These are phyloP conservation scores for Dichotomocladium elegans DNA, from an alignment of 371 early-diverging fungal genomes.

Conservation along the genomic window DNA sequence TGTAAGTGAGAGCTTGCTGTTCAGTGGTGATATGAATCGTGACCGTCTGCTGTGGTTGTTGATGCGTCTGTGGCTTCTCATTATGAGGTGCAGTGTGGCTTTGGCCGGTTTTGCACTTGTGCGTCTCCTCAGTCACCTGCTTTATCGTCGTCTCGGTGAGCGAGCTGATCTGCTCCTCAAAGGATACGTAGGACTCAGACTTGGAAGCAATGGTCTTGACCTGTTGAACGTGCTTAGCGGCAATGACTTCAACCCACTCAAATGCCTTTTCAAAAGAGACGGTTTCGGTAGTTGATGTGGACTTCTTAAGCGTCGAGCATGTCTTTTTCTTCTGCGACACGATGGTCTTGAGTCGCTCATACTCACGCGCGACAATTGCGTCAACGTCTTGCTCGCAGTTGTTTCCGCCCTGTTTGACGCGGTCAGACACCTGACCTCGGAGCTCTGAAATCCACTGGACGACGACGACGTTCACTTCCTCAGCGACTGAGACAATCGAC, in stretches of 20 bases:
- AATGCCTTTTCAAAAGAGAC: constrained; percentile 1
- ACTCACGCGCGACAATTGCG: constrained; percentile 17
- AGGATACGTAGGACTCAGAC: background rate
- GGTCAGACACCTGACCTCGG: constrained; percentile 16
- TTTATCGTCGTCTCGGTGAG: background rate
- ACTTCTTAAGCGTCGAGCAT: constrained; percentile 13
- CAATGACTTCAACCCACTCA: constrained; percentile 5
- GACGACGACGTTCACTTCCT: constrained; percentile 2
- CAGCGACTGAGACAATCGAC: constrained; percentile 7
- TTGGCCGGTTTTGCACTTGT: constrained; percentile 8
- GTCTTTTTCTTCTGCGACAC: constrained; percentile 15
- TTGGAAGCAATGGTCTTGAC: background rate
- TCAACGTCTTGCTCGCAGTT: constrained; percentile 22
- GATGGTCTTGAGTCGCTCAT: background rate
- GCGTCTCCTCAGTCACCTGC: background rate
- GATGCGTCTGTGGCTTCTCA: background rate
- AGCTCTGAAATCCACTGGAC: constrained; percentile 18
- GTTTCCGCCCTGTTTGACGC: constrained; percentile 27
- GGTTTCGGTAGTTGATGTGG: constrained; percentile 19
- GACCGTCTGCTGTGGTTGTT: background rate
- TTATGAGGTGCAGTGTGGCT: no score
- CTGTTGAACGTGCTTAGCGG: constrained; percentile 10
- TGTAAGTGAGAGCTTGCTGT: background rate
- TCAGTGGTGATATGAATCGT: background rate
- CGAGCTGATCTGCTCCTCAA: background rate